These are phyloP conservation scores for Alternaria longipes DNA, from an alignment of 2,329 filamentous ascomycete genomes.

Conservation along the genomic window DNA sequence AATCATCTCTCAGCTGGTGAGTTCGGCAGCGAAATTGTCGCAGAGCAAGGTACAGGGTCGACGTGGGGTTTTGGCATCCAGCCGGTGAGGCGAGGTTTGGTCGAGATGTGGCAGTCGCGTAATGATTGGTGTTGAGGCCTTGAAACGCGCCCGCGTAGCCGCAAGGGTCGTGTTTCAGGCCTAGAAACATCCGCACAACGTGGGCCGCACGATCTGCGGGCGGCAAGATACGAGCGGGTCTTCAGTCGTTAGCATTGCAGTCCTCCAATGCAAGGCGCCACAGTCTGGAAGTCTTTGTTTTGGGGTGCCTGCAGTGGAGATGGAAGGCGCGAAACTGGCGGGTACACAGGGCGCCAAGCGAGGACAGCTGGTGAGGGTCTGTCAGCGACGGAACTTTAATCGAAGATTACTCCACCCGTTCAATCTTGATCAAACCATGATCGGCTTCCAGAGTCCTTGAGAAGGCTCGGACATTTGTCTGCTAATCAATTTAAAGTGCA, in stretches of 20 bases:
- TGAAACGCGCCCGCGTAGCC: slow-evolving; percentile 36
- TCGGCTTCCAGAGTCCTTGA: not conserved
- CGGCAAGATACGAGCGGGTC: slow-evolving; percentile 37
- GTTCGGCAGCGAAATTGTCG: slow-evolving; percentile 15
- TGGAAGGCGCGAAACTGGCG: slow-evolving; percentile 4
- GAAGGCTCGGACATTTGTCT: not conserved
- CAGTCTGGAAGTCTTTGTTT: slow-evolving; percentile 11
- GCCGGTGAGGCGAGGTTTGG: slow-evolving; percentile 41
- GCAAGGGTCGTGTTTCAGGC: slow-evolving; percentile 44
- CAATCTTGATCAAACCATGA: slow-evolving; percentile 8
- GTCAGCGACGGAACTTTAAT: slow-evolving; percentile 12
- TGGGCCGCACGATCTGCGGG: slow-evolving; percentile 36
- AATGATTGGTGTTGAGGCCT: slow-evolving; percentile 46
- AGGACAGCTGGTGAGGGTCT: not conserved
- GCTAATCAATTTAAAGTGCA: not conserved
- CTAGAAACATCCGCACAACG: slow-evolving; percentile 33
- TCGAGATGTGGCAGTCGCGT: slow-evolving; percentile 37
- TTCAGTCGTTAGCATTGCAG: slow-evolving; percentile 29
- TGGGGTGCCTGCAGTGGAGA: slow-evolving; percentile 2
- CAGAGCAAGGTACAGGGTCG: slow-evolving; percentile 8
- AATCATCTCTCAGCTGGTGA: slow-evolving; percentile 16
- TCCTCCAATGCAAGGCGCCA: slow-evolving; percentile 20
- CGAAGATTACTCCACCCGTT: slow-evolving; percentile 4
- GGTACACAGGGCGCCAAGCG: slow-evolving; percentile 12
- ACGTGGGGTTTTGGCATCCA: slow-evolving; percentile 28